Base-by-base conservation (phyloP, 331 rosid species). In the Quercus tomentella region DNA sequence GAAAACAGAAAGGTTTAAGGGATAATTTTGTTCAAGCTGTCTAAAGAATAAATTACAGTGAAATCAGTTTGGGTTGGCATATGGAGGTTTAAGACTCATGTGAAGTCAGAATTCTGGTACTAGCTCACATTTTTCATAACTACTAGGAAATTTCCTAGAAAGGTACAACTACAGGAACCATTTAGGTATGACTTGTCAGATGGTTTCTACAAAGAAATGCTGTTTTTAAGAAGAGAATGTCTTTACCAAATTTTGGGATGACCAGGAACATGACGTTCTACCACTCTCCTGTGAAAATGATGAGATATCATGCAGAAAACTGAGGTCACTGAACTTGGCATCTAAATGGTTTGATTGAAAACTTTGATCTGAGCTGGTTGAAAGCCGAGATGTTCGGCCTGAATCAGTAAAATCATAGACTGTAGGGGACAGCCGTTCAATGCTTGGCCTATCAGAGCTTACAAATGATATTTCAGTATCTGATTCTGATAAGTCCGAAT, bases 391-490 rank as follows among this genome's bases (percentile, higher is more conserved):
- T 30, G 87, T 86, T 67, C 89, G 79, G 45, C 82, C 80, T 2
- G 90, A 78, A 56, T 92, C 97, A 49, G 83, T 54, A 65, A 67
- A 90, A 18, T 94, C 97, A 22, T 82, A 84, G 65, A 69, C 74
- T 33, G 85, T 66, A 49, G 97, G 85, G 70, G 98, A 89, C 31
- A 86, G 57, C 43, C 88, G 87, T 1, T 86, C 97, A 65, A 90
- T 84, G 83, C 97, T 92, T 26, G 92, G 85, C 86, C 97, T 90
- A 20, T 76, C 97, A 0, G 98, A 92, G 89, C 96, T 89, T 25
- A 90, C 74, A 76, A 92, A 95, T 74, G 97, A 92, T 81, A 90
- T 90, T 52, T 95, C 97, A 14, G 97, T 79, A 30, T 92, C 97
- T 20, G 89, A 76, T 23, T 89, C 97, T 31, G 87, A 70, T 25